Conservation (phyloP, 768 basidiomycete genomes). For the Clitopilus passeckerianus region DNA sequence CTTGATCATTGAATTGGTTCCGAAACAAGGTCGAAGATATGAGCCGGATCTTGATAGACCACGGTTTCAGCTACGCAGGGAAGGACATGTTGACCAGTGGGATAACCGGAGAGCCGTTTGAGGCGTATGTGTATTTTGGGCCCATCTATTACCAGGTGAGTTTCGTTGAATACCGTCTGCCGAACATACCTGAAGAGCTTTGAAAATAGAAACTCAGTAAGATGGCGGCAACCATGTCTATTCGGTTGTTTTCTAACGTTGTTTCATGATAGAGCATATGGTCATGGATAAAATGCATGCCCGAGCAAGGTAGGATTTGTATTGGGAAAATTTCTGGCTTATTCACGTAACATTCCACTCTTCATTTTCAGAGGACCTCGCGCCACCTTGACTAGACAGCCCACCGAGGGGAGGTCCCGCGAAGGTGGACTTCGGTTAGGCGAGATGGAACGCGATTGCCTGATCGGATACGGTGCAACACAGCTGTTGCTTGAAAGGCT, state of each 20-base stretch:
- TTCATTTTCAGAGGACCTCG: constrained; percentile 71
- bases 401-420: constrained; percentile 96
- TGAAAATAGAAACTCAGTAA: constrained; percentile 88
- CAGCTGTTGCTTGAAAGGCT: constrained; percentile 93
- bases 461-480: constrained; percentile 98
- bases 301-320: constrained; percentile 69
- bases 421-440: constrained; percentile 96
- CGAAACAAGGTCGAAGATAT: constrained; percentile 84
- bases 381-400: constrained; percentile 94
- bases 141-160: constrained; percentile 95
- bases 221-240: constrained; percentile 17
- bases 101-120: constrained; percentile 94
- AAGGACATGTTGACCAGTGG: constrained; percentile 99
- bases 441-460: constrained; percentile 99
- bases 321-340: constrained; percentile 1
- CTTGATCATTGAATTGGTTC: constrained; percentile 4
- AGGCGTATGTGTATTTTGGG: constrained; percentile 98
- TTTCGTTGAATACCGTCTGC: constrained; percentile 1
- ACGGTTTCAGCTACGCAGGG: constrained; percentile 97
- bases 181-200: constrained; percentile 6
- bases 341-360: constrained; percentile 4
- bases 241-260: constrained; percentile 11
- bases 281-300: constrained; percentile 99
- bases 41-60: constrained; percentile 91
- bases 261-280: constrained; percentile 73